Percentiles rank a stretch among this genome's conserved stretches.
phyloP scores from a whole-genome alignment of 192 early-diverging fungal species.

The Dispira parvispora region DNA sequence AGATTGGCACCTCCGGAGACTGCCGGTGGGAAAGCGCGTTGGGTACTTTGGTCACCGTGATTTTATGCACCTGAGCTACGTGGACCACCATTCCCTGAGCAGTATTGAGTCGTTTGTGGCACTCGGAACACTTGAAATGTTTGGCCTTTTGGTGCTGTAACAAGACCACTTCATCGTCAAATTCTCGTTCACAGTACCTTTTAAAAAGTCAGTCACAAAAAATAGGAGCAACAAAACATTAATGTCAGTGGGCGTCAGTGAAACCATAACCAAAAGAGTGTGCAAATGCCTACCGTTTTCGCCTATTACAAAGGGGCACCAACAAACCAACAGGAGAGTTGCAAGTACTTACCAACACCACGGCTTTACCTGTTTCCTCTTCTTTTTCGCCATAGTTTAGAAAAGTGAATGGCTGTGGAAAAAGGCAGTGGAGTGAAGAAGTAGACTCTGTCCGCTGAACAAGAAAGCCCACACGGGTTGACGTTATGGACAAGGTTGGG shows the following conservation, averaged over 20 bases:
- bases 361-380: slow-evolving; percentile 44
- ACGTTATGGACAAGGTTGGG: no score
- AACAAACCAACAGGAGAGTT: neutral
- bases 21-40: slow-evolving; percentile 78
- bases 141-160: slow-evolving; percentile 85
- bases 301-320: neutral
- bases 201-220: neutral
- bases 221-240: neutral
- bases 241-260: neutral
- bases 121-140: slow-evolving; percentile 84
- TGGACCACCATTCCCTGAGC: slow-evolving; percentile 84
- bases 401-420: no score
- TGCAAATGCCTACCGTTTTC: neutral
- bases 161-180: slow-evolving; percentile 88
- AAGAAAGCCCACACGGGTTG: no score
- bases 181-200: slow-evolving; percentile 90
- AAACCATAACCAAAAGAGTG: neutral
- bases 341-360: slow-evolving; percentile 51
- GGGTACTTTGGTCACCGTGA: slow-evolving; percentile 61
- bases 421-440: no score
- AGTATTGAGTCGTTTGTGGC: slow-evolving; percentile 72
- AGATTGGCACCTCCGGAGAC: slow-evolving; percentile 76
- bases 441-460: no score
- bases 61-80: slow-evolving; percentile 86
- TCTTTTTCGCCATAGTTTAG: slow-evolving; percentile 33